Conservation (phyloP, 768 basidiomycete species). For the Naematelia encephala region DNA sequence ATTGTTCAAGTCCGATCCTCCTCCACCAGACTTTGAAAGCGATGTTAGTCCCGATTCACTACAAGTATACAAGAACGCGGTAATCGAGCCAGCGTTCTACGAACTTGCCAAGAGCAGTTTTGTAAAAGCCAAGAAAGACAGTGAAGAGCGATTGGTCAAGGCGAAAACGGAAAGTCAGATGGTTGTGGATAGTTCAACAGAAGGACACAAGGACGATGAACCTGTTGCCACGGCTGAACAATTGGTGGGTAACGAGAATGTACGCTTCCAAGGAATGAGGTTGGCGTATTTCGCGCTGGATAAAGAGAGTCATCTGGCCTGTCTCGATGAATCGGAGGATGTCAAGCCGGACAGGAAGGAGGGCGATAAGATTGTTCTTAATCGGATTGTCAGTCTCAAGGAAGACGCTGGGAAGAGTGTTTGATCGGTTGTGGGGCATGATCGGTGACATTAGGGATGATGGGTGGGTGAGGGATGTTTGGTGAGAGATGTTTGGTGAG, state of each 20-base stretch:
- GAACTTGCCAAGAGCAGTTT: conserved; percentile 67
- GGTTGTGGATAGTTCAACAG: conserved; percentile 11
- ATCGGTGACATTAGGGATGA: no score
- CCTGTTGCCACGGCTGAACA: conserved; percentile 73
- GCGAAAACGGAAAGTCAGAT: conserved; percentile 55
- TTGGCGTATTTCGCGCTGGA: conserved; percentile 94
- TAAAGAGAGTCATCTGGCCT: conserved; percentile 70
- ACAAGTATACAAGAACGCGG: conserved; percentile 71
- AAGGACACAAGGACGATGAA: conserved; percentile 51
- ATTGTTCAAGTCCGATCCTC: conserved; percentile 91
- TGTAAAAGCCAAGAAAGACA: conserved; percentile 61
- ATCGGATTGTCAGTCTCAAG: conserved; percentile 89
- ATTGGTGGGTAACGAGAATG: conserved; percentile 82
- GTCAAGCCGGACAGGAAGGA: conserved; percentile 56
- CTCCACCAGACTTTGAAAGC: conserved; percentile 71
- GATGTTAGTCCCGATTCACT: conserved; percentile 81
- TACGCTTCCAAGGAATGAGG: conserved; percentile 93
- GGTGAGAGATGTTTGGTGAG: neutral
- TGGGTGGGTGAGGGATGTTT: no score
- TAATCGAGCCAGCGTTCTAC: conserved; percentile 90
- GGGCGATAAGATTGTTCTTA: conserved; percentile 79
- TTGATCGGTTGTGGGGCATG: conserved; percentile 16
- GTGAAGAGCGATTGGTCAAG: conserved; percentile 56
- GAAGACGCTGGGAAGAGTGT: conserved; percentile 79
- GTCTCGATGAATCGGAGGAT: conserved; percentile 59